Percentiles rank a stretch among this genome's conserved stretches.
These are phyloP conservation scores for Pseudogymnoascus sp. DNA, from an alignment of 2,329 filamentous ascomycete species.

Conservation along the genomic window DNA sequence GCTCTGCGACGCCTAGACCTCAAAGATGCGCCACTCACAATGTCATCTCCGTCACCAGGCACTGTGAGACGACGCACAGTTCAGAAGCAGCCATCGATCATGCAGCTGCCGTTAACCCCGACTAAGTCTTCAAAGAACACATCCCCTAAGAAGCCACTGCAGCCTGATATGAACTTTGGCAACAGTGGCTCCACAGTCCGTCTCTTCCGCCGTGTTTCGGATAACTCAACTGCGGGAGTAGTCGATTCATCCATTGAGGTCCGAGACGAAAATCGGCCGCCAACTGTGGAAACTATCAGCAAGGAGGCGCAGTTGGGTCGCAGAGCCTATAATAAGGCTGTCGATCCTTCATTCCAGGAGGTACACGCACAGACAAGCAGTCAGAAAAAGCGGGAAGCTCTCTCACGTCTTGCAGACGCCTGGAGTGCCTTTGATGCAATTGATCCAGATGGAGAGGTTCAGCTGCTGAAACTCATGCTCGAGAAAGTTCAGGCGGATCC, in stretches of 20 bases:
- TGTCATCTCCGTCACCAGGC: conserved; percentile 43
- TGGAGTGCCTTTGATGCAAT: conserved; percentile 77
- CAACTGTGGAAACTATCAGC: conserved; percentile 49
- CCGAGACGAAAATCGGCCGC: conserved; percentile 57
- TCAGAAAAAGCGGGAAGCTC: conserved; percentile 69
- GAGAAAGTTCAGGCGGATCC: conserved; percentile 63
- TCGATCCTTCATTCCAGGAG: conserved; percentile 80
- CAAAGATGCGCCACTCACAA: conserved; percentile 52
- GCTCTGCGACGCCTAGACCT: conserved; percentile 52
- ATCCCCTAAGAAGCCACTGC: conserved; percentile 62
- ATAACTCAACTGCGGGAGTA: conserved; percentile 39
- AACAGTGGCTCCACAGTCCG: conserved; percentile 88
- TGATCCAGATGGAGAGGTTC: conserved; percentile 84
- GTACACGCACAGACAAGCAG: conserved; percentile 70
- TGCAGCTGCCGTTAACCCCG: conserved; percentile 25
- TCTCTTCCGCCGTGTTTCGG: conserved; percentile 82
- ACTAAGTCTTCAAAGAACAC: conserved; percentile 17
- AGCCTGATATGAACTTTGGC: conserved; percentile 85
- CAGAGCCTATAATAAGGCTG: conserved; percentile 68
- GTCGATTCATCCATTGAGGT: conserved; percentile 13
- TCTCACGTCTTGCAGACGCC: conserved; percentile 76
- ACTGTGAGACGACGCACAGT: conserved; percentile 56
- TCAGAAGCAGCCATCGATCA: conserved; percentile 31
- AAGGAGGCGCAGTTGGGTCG: conserved; percentile 81
- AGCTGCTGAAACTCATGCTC: conserved; percentile 71